Base-by-base conservation (phyloP, 129 eudicot species). In the Logfia minima region DNA sequence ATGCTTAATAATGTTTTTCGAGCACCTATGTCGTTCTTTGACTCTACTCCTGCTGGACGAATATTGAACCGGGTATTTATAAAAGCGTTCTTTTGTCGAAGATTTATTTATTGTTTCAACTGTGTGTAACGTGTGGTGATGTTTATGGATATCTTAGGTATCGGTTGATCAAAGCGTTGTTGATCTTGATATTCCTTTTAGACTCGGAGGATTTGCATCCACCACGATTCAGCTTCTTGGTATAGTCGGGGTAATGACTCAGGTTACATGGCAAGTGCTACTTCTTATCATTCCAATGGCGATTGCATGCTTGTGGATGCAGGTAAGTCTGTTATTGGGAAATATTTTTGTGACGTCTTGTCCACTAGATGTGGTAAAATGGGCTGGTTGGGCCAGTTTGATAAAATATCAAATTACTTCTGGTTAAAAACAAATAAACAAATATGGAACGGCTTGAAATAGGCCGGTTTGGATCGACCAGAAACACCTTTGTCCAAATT, bases 11-110 rank as follows among this genome's bases (percentile, higher is more conserved):
- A 82, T n/a, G 85, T 94, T 31, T 91, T 94, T 48, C 86, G 92
- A 39, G 99, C 99, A 75, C 99, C 99, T 5, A 94, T 94, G 97
- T 91, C 99, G 8, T 94, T 94, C 87, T 94, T 89, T 64, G 99
- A 94, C 85, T 89, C 99, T 39, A 94, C 99, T 68, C 99, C 99
- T 32, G 84, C 96, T 61, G 99, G 99, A 41, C 85, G 99, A 41
- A 94, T 94, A 78, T 72, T 94, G 79, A 87, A 87, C 75, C 89
- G 97, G 48, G 91, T 89, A 86, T 70, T 80, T 77, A 24, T 31
- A 19, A 4, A 7, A 58, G 56, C n/a, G 22, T 71, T 10, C 0
- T 29, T 45, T 70, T 14, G 66, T 14, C 4, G 23, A 66, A 24
- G 24, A 28, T 71, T 16, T 14, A 71, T 60, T 37, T 72, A 60